phyloP scores from a whole-genome alignment of 805 yeast genomes.

The Nakazawaea molendinolei region DNA sequence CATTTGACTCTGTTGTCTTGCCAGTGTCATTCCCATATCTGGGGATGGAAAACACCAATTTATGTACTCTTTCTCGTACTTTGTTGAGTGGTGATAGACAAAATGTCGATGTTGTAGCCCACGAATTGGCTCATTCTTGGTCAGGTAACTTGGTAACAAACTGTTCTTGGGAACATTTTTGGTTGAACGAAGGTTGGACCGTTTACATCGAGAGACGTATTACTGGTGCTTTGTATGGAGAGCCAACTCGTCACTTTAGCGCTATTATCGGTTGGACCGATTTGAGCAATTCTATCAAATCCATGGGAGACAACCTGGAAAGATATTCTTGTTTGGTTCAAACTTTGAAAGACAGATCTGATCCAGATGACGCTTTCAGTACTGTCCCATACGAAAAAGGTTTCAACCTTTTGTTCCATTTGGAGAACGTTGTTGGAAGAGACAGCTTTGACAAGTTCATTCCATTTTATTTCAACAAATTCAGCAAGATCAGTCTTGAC shows the following conservation, averaged over 20 bases:
- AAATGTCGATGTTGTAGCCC: constrained; percentile 86
- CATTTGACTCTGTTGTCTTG: constrained; percentile 72
- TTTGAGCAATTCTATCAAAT: constrained; percentile 55
- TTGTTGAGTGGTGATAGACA: constrained; percentile 77
- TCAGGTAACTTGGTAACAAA: constrained; percentile 87
- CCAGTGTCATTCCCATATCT: constrained; percentile 82
- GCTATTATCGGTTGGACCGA: constrained; percentile 89
- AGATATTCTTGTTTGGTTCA: constrained; percentile 63
- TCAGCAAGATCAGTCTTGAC: constrained; percentile 66
- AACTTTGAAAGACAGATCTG: constrained; percentile 58
- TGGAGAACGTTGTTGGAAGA: constrained; percentile 69
- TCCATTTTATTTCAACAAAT: constrained; percentile 67
- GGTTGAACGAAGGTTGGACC: constrained; percentile 96
- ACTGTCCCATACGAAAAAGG: constrained; percentile 92
- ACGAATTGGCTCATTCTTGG: constrained; percentile 92
- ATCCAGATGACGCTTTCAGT: constrained; percentile 87
- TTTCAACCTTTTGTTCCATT: constrained; percentile 64
- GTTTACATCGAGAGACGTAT: constrained; percentile 86
- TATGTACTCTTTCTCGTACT: constrained; percentile 88
- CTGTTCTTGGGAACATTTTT: constrained; percentile 88
- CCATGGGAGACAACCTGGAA: constrained; percentile 49
- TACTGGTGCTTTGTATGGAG: constrained; percentile 72
- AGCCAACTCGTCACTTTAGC: constrained; percentile 67
- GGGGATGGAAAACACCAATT: constrained; percentile 93
- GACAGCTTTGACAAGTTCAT: constrained; percentile 71